phyloP scores from a whole-genome alignment of 2,329 filamentous ascomycete species.

The Colletotrichum navitas region DNA sequence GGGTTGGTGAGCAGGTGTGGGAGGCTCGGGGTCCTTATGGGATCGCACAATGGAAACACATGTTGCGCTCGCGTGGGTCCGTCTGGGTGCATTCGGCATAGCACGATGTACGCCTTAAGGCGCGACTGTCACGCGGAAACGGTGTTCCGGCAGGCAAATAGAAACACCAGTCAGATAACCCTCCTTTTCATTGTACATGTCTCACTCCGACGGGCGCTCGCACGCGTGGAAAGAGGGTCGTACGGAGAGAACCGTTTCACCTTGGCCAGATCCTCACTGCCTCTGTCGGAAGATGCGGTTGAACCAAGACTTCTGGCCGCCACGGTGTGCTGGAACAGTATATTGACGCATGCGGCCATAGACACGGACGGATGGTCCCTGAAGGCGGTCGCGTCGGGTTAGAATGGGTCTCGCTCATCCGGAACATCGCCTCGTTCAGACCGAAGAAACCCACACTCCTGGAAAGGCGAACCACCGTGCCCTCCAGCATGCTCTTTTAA shows the following conservation, averaged over 20 bases:
- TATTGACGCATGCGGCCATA: not conserved
- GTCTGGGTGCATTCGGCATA: not conserved
- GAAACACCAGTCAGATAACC: not conserved
- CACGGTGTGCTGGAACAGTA: not conserved
- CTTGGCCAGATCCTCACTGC: conserved; percentile 2
- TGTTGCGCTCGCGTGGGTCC: not conserved
- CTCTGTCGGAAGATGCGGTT: not conserved
- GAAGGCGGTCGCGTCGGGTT: not conserved
- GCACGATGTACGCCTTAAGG: not conserved
- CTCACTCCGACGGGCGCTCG: not conserved
- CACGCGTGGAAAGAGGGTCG: not conserved
- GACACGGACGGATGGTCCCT: not conserved
- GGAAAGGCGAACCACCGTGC: conserved; percentile 1
- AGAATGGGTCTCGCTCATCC: not conserved
- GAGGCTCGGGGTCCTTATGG: conserved; percentile 8
- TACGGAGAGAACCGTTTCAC: not conserved
- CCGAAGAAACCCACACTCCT: not conserved
- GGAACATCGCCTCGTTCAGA: not conserved
- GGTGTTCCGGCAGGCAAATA: not conserved
- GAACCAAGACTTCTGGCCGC: not conserved
- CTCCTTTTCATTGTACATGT: not conserved
- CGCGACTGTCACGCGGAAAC: not conserved
- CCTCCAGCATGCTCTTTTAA: conserved; percentile 16
- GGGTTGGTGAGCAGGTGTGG: not conserved
- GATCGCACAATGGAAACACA: not conserved